These are phyloP conservation scores for Phytophthora idaei DNA, from an alignment of 352 stramenopile species.

Conservation along the genomic window DNA sequence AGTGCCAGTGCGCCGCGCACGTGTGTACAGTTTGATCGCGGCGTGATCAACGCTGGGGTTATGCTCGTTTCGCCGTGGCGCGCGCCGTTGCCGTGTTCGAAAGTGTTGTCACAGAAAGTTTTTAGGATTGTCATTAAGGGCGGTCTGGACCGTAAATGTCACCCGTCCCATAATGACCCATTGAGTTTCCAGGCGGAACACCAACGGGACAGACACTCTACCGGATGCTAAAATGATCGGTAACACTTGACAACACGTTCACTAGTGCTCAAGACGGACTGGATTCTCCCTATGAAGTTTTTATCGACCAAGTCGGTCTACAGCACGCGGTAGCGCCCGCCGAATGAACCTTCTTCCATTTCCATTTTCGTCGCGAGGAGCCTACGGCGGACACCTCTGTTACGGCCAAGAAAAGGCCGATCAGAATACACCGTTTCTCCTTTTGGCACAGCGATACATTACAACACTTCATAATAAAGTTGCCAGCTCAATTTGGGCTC, in stretches of 20 bases:
- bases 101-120: slow-evolving; percentile 3
- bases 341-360: slow-evolving; percentile 22
- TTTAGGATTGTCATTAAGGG: slow-evolving; percentile 27
- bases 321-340: not conserved
- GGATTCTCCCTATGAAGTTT: slow-evolving; percentile 14
- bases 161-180: slow-evolving; percentile 28
- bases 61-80: slow-evolving; percentile 13
- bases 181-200: slow-evolving; percentile 29
- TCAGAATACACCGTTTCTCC: slow-evolving; percentile 2
- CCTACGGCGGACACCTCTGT: slow-evolving; percentile 4
- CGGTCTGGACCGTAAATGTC: slow-evolving; percentile 27
- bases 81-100: not conserved
- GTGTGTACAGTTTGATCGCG: slow-evolving; percentile 6
- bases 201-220: slow-evolving; percentile 1
- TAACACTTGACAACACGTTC: not conserved
- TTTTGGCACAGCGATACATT: slow-evolving; percentile 11
- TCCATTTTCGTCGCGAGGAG: slow-evolving; percentile 17
- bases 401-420: slow-evolving; percentile 15
- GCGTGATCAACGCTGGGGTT: slow-evolving; percentile 24
- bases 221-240: not conserved
- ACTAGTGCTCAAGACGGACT: not conserved
- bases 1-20: not conserved
- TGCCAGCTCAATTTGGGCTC: not conserved
- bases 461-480: slow-evolving; percentile 15
- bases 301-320: slow-evolving; percentile 5